Percentiles rank a stretch among this genome's conserved stretches.
Conservation (phyloP, 1,139 yeast genomes). For the Saccharomyces uvarum region DNA sequence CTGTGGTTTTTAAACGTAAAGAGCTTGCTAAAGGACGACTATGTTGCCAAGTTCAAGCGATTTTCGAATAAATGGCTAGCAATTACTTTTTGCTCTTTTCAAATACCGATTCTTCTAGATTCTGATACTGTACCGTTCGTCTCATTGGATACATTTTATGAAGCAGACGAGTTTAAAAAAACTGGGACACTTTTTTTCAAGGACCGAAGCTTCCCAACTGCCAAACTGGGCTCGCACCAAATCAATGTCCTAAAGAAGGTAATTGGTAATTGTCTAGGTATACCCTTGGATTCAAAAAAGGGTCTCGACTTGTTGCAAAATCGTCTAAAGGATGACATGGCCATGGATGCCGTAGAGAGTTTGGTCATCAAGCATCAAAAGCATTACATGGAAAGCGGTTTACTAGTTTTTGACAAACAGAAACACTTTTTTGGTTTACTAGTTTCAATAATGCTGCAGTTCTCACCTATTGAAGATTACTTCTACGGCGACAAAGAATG, state of each 20-base stretch:
- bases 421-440: conserved; percentile 40
- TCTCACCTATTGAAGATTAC: conserved; percentile 13
- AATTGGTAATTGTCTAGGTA: background rate
- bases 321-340: background rate
- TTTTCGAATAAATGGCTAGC: conserved; percentile 45
- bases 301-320: background rate
- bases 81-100: conserved; percentile 41
- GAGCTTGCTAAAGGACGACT: conserved; percentile 24
- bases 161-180: conserved; percentile 36
- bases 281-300: background rate
- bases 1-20: background rate
- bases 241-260: background rate
- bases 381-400: conserved; percentile 51
- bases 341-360: background rate
- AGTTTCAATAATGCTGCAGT: conserved; percentile 37
- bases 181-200: conserved; percentile 38
- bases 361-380: conserved; percentile 14
- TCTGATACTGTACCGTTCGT: conserved; percentile 48
- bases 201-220: conserved; percentile 33
- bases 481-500: conserved; percentile 52
- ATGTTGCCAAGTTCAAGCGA: conserved; percentile 33
- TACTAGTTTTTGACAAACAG: conserved; percentile 40
- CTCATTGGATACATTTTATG: background rate
- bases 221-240: background rate
- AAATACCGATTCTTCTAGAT: conserved; percentile 43